Base-by-base conservation (phyloP, 768 basidiomycete species). In the Rhodotorula paludigena region DNA sequence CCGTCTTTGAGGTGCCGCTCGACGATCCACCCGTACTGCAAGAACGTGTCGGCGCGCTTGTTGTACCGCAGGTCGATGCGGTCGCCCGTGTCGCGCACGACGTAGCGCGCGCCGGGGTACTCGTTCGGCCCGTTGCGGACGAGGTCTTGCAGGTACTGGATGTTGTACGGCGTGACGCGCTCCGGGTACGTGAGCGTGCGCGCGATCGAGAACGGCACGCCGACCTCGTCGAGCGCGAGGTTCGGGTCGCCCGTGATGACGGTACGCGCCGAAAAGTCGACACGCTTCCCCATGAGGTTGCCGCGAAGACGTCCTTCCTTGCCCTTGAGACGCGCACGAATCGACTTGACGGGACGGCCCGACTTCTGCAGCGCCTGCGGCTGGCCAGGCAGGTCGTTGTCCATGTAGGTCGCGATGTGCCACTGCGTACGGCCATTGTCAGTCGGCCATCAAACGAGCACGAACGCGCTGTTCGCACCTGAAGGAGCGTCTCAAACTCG, bases 171-270 rank as follows among this genome's bases (percentile, higher is more conserved):
- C 14, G 96, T 99, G 30, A 98, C 96, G 83, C 96, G 84, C 77
- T 98, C 96, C 1, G 96, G 96, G 79, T 86, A 98, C 4, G 96
- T 99, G 80, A 99, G 78, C 72, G 92, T 98, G 90, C 97, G 94
- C 2, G 93, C 94, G 60, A 99, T 97, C 73, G 86, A 90, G 74
- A 81, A 85, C 15, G 96, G 96, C 2, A 99, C 96, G 49, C 96
- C 96, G 66, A 99, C 96, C 76, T 99, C 89, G 71, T 99, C 96
- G 74, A 98, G 80, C 75, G 93, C 89, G 66, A 99, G 77, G 80
- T 98, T 98, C 10, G 96, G 96, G 79, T 98, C 96, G 77, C 96
- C 96, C 21, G 96, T 98, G 77, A 99, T 99, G 75, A 99, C 96
- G 25, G 94, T 99, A 66, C 96, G 89, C 3, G 96, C 96, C 2